A percentile compares a stretch with the other conserved stretches of the same genome.
phyloP scores from a whole-genome alignment of 1,139 yeast genomes.

The Debaryomyces udenii region DNA sequence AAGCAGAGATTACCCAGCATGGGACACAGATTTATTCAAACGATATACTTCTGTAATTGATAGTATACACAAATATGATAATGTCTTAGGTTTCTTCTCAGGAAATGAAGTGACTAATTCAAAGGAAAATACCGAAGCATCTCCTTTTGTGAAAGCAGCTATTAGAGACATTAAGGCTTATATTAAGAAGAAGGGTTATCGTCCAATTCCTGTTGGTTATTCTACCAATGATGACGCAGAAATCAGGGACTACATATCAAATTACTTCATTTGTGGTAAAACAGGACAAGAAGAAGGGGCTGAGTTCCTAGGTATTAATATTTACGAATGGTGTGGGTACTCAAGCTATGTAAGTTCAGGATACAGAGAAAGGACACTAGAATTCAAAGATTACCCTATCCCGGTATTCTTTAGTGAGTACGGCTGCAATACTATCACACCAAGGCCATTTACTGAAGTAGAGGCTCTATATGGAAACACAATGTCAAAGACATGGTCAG shows the following conservation, averaged over 20 bases:
- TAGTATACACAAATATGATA: conserved; percentile 48
- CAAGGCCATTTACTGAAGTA: conserved; percentile 59
- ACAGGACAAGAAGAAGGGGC: conserved; percentile 29
- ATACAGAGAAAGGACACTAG: conserved; percentile 54
- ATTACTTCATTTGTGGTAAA: conserved; percentile 53
- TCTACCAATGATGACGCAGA: conserved; percentile 61
- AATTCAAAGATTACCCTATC: conserved; percentile 49
- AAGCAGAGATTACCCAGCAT: conserved; percentile 50
- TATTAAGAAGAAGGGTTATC: conserved; percentile 42
- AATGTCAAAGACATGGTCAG: conserved; percentile 46
- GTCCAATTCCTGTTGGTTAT: conserved; percentile 63
- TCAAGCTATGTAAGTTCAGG: conserved; percentile 60
- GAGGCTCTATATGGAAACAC: conserved; percentile 39
- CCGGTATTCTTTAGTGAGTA: conserved; percentile 65
- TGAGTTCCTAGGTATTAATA: conserved; percentile 62
- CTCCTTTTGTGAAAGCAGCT: conserved; percentile 66
- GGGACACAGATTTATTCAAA: conserved; percentile 42
- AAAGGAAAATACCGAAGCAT: conserved; percentile 48
- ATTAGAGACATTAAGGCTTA: conserved; percentile 58
- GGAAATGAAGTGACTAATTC: conserved; percentile 65
- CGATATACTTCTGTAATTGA: conserved; percentile 55
- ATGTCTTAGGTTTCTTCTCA: conserved; percentile 60
- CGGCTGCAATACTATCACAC: conserved; percentile 57
- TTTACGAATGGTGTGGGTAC: conserved; percentile 72
- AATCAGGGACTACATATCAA: conserved; percentile 48